Base-by-base conservation (phyloP, 2,329 filamentous ascomycete genomes). In the Pyricularia grisea region DNA sequence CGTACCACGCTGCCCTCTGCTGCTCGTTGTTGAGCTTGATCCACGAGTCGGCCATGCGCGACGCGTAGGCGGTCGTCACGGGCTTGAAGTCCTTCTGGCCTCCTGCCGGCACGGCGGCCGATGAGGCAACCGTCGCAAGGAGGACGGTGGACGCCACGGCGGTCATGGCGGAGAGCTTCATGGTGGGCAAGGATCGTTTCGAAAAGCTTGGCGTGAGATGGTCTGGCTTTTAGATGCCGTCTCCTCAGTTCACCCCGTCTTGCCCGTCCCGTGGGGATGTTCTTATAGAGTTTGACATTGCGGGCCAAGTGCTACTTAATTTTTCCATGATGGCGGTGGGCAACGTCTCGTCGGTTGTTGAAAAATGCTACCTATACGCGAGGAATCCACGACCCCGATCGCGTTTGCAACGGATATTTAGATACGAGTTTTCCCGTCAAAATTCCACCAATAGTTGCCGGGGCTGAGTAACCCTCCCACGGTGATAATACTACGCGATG, bases 11-110 rank as follows among this genome's bases (percentile, higher is more conserved):
- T 3, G 42, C 66, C 2, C 42, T 25, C 65, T 58, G 42, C 25
- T 12, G 25, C 66, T 67, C 66, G 66, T 60, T 30, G 66, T 67
- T 67, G 66, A 55, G 42, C 14, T 25, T 36, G 42, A 67, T 67
- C 66, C 66, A 67, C 42, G 66, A 67, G 23, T 60, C 42, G 36
- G 66, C 66, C 66, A 67, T 67, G 36, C 66, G 66, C 36, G 66
- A 36, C 2, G 66, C 66, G 42, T 67, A 67, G 17, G 66, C 23
- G 1, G 66, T 14, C 66, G 42, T 67, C 36, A 67, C 36, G 27
- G 66, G 66, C 66, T 67, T 31, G 25, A 17, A 14, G 14, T 5
- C 30, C 36, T 17, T 55, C 11, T 30, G 17, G 23, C 12, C 25
- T 27, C n/a, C n/a, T 12, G 58, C 23, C n/a, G 60, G 14, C 25